Percentiles rank a stretch among this genome's conserved stretches.
These are phyloP conservation scores for Hyphopichia fennica DNA, from an alignment of 1,139 yeast genomes.

Conservation along the genomic window DNA sequence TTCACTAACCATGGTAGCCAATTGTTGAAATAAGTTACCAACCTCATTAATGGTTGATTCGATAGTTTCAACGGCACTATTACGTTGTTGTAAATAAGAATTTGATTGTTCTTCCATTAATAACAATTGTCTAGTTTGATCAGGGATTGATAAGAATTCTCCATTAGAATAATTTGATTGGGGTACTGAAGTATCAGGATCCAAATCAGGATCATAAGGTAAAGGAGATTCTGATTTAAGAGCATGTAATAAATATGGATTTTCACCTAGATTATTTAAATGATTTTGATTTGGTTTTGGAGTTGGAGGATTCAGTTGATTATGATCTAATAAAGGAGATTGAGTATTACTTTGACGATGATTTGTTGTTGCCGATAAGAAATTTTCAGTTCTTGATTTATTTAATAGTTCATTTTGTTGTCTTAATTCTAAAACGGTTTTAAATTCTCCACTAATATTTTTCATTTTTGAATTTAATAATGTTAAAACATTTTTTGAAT, in stretches of 20 bases:
- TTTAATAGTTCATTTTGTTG: constrained; percentile 82
- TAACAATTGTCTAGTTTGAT: constrained; percentile 73
- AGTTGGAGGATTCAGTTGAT: neutral
- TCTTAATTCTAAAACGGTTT: constrained; percentile 81
- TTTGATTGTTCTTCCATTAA: constrained; percentile 74
- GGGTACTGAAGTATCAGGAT: constrained; percentile 32
- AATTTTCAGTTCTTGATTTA: constrained; percentile 81
- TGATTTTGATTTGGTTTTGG: neutral
- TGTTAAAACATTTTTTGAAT: constrained; percentile 84
- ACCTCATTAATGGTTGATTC: constrained; percentile 96
- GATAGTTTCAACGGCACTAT: constrained; percentile 90
- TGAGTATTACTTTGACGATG: constrained; percentile 23
- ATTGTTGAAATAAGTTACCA: constrained; percentile 89
- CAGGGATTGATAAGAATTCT: constrained; percentile 60
- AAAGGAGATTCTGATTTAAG: constrained; percentile 13
- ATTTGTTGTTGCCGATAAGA: constrained; percentile 55
- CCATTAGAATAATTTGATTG: constrained; percentile 30
- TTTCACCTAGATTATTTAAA: constrained; percentile 32
- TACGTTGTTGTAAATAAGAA: constrained; percentile 78
- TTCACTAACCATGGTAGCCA: constrained; percentile 96
- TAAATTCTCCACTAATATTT: constrained; percentile 89
- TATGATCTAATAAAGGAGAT: constrained; percentile 20
- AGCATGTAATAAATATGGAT: constrained; percentile 38
- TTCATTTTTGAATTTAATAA: constrained; percentile 85
- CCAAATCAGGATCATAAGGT: constrained; percentile 35